Evolutionary conservation across 139 green algal genomes (phyloP).

Genomic region (Yamagishiella unicocca): DNA sequence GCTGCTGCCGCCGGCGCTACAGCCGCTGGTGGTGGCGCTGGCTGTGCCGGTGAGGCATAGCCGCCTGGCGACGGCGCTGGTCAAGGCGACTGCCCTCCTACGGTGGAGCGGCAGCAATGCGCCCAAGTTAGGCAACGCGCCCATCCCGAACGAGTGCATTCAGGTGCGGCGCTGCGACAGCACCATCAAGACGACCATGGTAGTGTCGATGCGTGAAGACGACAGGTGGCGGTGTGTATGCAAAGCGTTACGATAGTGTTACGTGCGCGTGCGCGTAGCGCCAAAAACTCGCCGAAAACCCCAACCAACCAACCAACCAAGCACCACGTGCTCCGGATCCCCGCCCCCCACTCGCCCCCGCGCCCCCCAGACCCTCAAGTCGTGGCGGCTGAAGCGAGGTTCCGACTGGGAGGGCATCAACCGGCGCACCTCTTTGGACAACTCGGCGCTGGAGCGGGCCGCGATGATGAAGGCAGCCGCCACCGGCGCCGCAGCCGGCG

Average conservation of each 20-base stretch:
- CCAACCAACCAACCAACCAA: too few species aligned
- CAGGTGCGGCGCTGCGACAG: background rate
- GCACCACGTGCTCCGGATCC: background rate
- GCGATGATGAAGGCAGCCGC: background rate
- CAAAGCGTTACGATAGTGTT: too few species aligned
- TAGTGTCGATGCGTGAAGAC: too few species aligned
- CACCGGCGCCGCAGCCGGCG: background rate
- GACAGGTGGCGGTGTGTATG: too few species aligned
- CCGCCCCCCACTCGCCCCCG: background rate
- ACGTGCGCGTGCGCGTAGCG: too few species aligned
- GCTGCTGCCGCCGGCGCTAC: conserved; percentile 53
- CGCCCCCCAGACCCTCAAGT: conserved; percentile 40
- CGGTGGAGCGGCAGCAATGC: conserved; percentile 32
- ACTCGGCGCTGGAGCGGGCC: conserved; percentile 57
- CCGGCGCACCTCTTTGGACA: conserved; percentile 69
- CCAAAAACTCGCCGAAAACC: too few species aligned
- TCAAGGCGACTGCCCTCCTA: conserved; percentile 60
- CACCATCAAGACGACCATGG: too few species aligned
- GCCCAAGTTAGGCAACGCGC: conserved; percentile 46
- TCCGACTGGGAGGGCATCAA: background rate
- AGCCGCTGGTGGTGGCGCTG: conserved; percentile 61
- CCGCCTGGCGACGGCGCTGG: conserved; percentile 50
- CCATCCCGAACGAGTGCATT: conserved; percentile 37
- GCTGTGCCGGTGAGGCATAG: conserved; percentile 37
- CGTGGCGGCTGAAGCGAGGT: conserved; percentile 29